These are phyloP conservation scores for Ogataea paraovalis DNA, from an alignment of 805 yeast species.

Conservation along the genomic window DNA sequence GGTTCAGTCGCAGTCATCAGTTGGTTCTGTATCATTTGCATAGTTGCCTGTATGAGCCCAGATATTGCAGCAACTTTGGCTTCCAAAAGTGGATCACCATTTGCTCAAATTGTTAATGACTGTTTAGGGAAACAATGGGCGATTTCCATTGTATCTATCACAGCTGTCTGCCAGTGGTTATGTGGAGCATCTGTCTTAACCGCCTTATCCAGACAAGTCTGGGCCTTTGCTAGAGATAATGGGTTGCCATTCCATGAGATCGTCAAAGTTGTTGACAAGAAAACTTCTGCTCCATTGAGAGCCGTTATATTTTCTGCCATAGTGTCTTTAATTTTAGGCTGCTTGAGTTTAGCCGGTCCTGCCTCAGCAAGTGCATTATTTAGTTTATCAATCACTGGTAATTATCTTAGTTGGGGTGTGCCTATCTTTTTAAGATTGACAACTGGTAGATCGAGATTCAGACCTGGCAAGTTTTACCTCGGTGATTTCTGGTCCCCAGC, in stretches of 20 bases:
- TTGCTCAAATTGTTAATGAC: conserved; percentile 35
- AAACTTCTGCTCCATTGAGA: conserved; percentile 57
- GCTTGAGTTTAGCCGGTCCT: conserved; percentile 52
- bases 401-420: conserved; percentile 57
- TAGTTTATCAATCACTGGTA: conserved; percentile 59
- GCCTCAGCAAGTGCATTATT: conserved; percentile 68
- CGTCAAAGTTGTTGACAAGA: conserved; percentile 54
- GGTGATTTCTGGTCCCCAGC: conserved; percentile 47
- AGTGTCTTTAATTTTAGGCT: conserved; percentile 51
- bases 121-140: conserved; percentile 55
- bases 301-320: conserved; percentile 55
- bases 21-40: conserved; percentile 48
- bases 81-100: conserved; percentile 57
- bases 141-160: conserved; percentile 54
- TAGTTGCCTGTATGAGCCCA: conserved; percentile 50
- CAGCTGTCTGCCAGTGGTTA: conserved; percentile 56
- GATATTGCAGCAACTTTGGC: conserved; percentile 40
- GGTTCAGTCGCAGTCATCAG: conserved; percentile 57
- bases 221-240: conserved; percentile 75
- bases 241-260: conserved; percentile 60
- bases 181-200: conserved; percentile 62
- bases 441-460: conserved; percentile 45
- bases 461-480: conserved; percentile 64
- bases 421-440: conserved; percentile 55
- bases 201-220: conserved; percentile 66